Base-by-base conservation (phyloP, 805 yeast genomes). In the Yamadazyma sp. region DNA sequence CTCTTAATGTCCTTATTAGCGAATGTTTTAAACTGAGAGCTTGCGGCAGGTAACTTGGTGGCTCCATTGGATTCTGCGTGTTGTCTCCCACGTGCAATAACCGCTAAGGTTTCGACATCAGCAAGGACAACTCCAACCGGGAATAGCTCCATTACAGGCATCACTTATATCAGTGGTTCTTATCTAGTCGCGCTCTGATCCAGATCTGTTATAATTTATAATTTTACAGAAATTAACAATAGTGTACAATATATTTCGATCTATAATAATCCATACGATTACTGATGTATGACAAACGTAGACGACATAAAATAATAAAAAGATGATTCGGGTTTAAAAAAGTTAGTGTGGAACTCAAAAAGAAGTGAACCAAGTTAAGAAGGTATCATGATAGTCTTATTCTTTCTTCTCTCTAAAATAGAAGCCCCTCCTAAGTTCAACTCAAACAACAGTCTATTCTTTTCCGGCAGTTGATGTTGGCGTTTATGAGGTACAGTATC, bases 401-500 rank as follows among this genome's bases (percentile, higher is more conserved):
- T 40, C 41, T 57, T 57, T 36, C 64, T 57, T 55, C 82, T 67
- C 32, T 70, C 77, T 35, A 77, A 52, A 15, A 77, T 75, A 5
- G 77, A 67, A 5, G 82, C 77, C n/a, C 75, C 76, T 20, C 66
- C 66, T 47, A 77, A 54, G 38, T 72, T 64, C 51, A 77, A 62
- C 34, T 73, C 74, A 45, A 62, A 77, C 54, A 38, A 12, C 15
- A 40, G 59, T 51, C 42, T 57, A 11, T 38, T 20, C 38, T 42
- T 46, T 25, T 39, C 33, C 32, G 43, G 35, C 28, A 43, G 48
- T 37, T 37, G 40, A 19, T 39, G 42, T 14, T 35, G 37, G 10
- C 19, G 18, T 15, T 39, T 34, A 17, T 25, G 31, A 10, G 34
- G 39, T 7, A 13, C 16, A 20, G 27, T 14, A 9, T 25, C 12